Base-by-base conservation (phyloP, 2,329 filamentous ascomycete genomes). In the Plectosphaerella plurivora region DNA sequence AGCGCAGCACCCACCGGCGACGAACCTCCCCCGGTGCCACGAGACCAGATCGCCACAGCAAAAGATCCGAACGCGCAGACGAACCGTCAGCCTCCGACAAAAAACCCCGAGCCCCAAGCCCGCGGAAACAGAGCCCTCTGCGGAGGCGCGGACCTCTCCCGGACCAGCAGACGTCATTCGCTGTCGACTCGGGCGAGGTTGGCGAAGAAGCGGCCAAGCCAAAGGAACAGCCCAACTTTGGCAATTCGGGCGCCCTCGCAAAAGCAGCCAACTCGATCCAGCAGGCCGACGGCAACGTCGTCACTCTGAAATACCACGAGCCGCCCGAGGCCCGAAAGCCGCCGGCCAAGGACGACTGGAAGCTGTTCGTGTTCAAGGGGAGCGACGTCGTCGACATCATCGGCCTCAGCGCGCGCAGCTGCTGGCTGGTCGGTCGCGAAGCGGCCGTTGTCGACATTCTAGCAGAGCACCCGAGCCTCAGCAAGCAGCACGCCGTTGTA, bases 281-380 rank as follows among this genome's bases (percentile, higher is more conserved):
- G 8, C 84, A 95, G 57, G 82, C 82, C 24, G 84, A 84, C 62
- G 90, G 89, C 53, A 87, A 85, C 4, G 80, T 81, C 20, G 85
- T 96, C 51, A 84, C 90, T 3, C 81, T 99, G 46, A 97, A 97
- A 74, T 99, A 99, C 69, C 89, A 97, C 72, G 94, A 99, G 70
- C 94, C 94, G 2, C 75, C 90, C 11, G 94, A 99, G 73, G 90
- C 93, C 48, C 88, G 94, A 54, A 96, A 96, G 61, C 90, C 94
- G 0, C 79, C 92, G 0, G 65, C 87, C 1, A 86, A 84, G 51
- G 85, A 94, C 60, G 74, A 83, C 53, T 99, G 93, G 93, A 89
- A 89, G 55, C 75, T 99, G 47, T 97, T 95, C 66, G 82, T 97
- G 20, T 99, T 99, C 80, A 96, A 96, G 65, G 89, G 84, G 11